Percentiles rank a stretch among this genome's conserved stretches.
Conservation (phyloP, 768 basidiomycete species). For the Pulveroboletus ravenelii region DNA sequence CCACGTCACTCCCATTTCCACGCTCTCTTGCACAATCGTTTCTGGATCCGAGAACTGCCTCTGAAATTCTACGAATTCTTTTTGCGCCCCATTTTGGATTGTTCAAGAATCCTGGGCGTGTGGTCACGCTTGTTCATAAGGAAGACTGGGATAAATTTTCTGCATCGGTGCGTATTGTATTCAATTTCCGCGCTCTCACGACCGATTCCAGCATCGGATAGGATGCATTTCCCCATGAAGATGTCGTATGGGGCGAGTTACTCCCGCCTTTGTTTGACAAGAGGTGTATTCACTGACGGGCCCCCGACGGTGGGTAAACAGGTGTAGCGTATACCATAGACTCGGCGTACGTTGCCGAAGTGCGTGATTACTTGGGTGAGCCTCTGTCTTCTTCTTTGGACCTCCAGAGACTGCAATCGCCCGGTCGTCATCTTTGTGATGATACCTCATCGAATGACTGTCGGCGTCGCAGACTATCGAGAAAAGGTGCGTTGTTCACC, state of each 20-base stretch:
- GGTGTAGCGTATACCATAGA: constrained; percentile 89
- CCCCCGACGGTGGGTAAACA: constrained; percentile 21
- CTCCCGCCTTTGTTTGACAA: background rate
- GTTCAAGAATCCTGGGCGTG: constrained; percentile 72
- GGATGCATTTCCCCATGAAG: constrained; percentile 32
- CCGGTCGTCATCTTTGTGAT: background rate
- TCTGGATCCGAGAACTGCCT: background rate
- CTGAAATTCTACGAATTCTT: background rate
- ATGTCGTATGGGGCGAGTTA: constrained; percentile 59
- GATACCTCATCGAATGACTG: background rate
- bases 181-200: background rate
- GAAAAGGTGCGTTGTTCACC: constrained; percentile 57
- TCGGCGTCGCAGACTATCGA: constrained; percentile 55
- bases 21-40: background rate
- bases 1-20: too few species aligned
- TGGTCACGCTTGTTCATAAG: constrained; percentile 85
- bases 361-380: constrained; percentile 78
- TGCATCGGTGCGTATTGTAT: constrained; percentile 43
- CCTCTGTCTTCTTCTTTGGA: background rate
- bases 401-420: background rate
- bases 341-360: constrained; percentile 65
- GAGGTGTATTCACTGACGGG: background rate
- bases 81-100: background rate
- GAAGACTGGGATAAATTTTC: constrained; percentile 83
- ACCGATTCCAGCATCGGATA: constrained; percentile 2